A percentile compares a stretch with the other conserved stretches of the same genome.
These are phyloP conservation scores for Iberis amara DNA, from an alignment of 441 rosid species.

Conservation along the genomic window DNA sequence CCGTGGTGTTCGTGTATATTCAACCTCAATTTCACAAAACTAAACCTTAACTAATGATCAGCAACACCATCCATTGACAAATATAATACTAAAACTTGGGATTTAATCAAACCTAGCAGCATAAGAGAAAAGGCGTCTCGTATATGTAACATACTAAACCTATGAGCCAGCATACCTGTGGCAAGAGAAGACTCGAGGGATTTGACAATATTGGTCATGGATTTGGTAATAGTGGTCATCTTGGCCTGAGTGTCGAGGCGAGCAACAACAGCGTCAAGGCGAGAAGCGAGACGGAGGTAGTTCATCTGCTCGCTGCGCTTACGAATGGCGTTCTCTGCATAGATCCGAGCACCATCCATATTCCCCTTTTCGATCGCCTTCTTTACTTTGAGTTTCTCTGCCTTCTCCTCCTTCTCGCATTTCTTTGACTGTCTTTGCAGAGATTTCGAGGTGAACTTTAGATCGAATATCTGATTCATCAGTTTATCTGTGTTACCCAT, in stretches of 20 bases:
- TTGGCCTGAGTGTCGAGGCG: conserved; percentile 89
- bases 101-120: no score
- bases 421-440: conserved; percentile 58
- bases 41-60: not conserved
- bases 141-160: not conserved
- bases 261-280: conserved; percentile 88
- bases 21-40: no score
- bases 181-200: conserved; percentile 84
- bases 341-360: conserved; percentile 90
- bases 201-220: conserved; percentile 75
- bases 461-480: conserved; percentile 89
- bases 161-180: conserved; percentile 62
- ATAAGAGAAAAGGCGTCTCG: no score
- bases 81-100: no score
- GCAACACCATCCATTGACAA: no score
- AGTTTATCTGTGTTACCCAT: conserved; percentile 93
- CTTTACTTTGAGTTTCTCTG: conserved; percentile 68
- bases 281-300: conserved; percentile 75
- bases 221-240: conserved; percentile 78
- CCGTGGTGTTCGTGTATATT: no score
- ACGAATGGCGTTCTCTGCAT: conserved; percentile 92
- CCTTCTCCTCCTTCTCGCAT: conserved; percentile 33
- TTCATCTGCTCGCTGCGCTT: conserved; percentile 96
- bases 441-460: conserved; percentile 81
- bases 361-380: conserved; percentile 92